These are phyloP conservation scores for Colletotrichum sp. DNA, from an alignment of 2,329 filamentous ascomycete species.

Conservation along the genomic window DNA sequence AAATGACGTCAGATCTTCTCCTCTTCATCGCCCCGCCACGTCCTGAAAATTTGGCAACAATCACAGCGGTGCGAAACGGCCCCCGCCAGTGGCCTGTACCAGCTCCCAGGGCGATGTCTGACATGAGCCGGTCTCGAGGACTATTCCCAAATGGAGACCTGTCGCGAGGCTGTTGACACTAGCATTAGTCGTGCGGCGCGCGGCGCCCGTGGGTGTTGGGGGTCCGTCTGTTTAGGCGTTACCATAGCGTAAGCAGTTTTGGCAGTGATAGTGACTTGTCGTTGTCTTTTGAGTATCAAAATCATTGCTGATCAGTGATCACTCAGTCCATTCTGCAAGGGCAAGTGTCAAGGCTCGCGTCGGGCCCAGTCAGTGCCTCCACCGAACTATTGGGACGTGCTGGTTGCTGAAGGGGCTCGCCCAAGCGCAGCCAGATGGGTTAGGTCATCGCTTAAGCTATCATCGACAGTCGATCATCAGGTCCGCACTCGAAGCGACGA, in stretches of 20 bases:
- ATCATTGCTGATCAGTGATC: neutral
- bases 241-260: neutral
- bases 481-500: neutral
- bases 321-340: neutral
- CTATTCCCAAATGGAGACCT: neutral
- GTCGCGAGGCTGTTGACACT: neutral
- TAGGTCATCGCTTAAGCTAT: neutral
- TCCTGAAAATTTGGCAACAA: neutral
- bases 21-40: neutral
- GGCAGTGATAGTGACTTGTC: neutral
- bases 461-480: conserved; percentile 7
- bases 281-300: neutral
- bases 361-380: conserved; percentile 4
- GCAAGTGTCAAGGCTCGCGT: neutral
- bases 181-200: neutral
- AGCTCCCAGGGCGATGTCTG: neutral
- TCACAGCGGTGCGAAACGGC: neutral
- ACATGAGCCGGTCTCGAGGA: conserved; percentile 9
- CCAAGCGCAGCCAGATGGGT: neutral
- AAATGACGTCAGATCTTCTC: conserved; percentile 10
- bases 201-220: neutral
- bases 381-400: conserved; percentile 20
- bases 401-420: neutral
- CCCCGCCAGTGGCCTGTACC: neutral
- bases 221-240: neutral